Evolutionary conservation across 768 basidiomycete genomes (phyloP), one percentile per base, ranked within the genome.

Genomic region (Rhodosporidiobolus odoratus): DNA sequence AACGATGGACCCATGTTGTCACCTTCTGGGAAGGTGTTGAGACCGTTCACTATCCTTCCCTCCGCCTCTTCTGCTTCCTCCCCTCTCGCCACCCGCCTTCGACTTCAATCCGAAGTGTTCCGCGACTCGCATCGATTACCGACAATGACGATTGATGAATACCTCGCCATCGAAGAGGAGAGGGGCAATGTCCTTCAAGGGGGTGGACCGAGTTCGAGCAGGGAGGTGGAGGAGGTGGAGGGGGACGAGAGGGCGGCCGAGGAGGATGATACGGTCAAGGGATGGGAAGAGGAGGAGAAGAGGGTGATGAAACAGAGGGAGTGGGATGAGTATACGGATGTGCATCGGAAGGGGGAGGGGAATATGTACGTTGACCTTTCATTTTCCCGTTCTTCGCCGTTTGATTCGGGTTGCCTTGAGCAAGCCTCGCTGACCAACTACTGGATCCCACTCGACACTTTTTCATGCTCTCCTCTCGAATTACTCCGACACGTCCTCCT

Each of bases 101-200:
- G 87, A 34, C 77, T 96, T 10, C 88, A 88, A 77, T 80, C 84
- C 3, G 86, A 90, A 76, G 93, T 98, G 6, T 98, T 97, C 80
- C 85, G 87, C 23, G 85, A 91, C 21, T 86, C 85, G 17, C 86
- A 96, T 76, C 85, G 88, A 52, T 81, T 98, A 40, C 96, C 96
- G 8, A 93, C 92, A 0, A 97, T 99, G 96, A 85, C 90, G 2
- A 86, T 98, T 66, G 95, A 98, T 75, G 90, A 98, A 79, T 97
- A 94, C 77, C 84, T 99, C 40, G 86, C 90, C 77, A 86, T 91
- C 65, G 95, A 99, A 77, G 82, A 83, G 58, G 83, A 87, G 76
- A 82, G 89, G 65, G 95, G 95, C 1, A 93, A 92, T 62, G 87
- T 98, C 75, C 86, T 96, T 65, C 84, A 88, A 15, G 89, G 89